Evolutionary conservation across 352 stramenopile species (phyloP), one percentile per base, ranked within the genome.

Genomic region (Globisporangium takayamanum): DNA sequence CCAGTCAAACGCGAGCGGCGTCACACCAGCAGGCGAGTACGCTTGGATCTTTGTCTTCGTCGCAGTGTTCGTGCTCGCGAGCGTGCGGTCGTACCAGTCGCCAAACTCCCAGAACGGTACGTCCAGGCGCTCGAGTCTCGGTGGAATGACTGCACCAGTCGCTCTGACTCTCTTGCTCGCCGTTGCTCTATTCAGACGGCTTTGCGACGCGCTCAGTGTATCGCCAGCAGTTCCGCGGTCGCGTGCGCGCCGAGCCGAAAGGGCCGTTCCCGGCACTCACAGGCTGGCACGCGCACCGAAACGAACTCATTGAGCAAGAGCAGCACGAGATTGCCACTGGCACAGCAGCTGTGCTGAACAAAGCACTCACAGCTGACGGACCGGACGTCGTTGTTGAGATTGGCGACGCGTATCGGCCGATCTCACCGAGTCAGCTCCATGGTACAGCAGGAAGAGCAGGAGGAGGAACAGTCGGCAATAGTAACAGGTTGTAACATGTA

Each of bases 271-370:
- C 30, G 18, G 5, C 64, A 15, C 67, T 86, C 44, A 62, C 55
- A 0, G 73, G 73, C 44, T 86, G 76, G 76, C 73, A 62, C 14
- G 73, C 69, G 26, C 64, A 81, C 47, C 69, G 65, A 1, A 67
- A 78, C 57, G 73, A 76, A 25, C 76, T 83, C 39, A 83, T 83
- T 30, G 62, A 76, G 26, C 59, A 55, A 1, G 67, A 78, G 42
- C 59, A 67, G n/a, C 10, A 55, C n/a, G 30, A 47, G 33, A 30
- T 47, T 10, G 41, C n/a, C 54, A 53, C 41, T 16, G 44, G 22
- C 16, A 12, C 12, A 1, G 30, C 22, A 20, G 33, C 22, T 7
- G n/a, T 28, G n/a, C 42, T n/a, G 3, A 64, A 50, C 22, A 46
- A 65, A 14, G 12, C 25, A n/a, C 28, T 39, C 25, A 22, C 37